Conservation (phyloP, 2,329 filamentous ascomycete genomes). For the Hymenoscyphus fructigenus region DNA sequence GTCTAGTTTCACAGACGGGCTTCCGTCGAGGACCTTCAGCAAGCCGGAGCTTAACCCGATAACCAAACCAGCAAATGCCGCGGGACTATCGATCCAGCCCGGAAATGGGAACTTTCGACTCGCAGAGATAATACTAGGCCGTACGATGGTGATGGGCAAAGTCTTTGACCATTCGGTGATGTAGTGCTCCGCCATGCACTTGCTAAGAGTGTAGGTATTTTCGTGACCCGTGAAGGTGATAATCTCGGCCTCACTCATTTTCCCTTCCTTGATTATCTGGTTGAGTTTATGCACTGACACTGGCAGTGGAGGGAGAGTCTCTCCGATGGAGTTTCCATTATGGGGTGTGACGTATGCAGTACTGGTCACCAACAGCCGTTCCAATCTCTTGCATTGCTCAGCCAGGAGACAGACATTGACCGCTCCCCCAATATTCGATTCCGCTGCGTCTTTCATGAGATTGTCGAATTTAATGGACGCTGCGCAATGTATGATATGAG, state of each 20-base stretch:
- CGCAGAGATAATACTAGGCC: conserved; percentile 15
- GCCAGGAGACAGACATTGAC: conserved; percentile 14
- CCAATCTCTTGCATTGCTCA: not conserved
- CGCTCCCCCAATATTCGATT: conserved; percentile 4
- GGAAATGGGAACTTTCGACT: conserved; percentile 13
- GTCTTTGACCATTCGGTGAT: not conserved
- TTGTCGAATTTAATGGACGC: conserved; percentile 14
- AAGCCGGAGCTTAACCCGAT: not conserved
- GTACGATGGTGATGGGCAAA: conserved; percentile 12
- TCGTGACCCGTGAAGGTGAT: conserved; percentile 12
- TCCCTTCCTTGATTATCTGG: not conserved
- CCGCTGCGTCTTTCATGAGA: conserved; percentile 10
- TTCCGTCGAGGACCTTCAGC: conserved; percentile 14
- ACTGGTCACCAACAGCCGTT: conserved; percentile 11
- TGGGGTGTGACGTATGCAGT: conserved; percentile 16
- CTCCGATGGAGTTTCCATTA: not conserved
- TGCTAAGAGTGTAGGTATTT: conserved; percentile 17
- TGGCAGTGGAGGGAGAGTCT: conserved; percentile 9
- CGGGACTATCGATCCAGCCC: conserved; percentile 15
- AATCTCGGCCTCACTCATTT: conserved; percentile 2
- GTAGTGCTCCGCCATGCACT: conserved; percentile 16
- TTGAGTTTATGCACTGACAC: conserved; percentile 3
- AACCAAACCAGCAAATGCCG: conserved; percentile 12
- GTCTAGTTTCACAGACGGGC: conserved; percentile 7
- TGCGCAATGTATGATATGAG: conserved; percentile 20